A percentile compares a stretch with the other conserved stretches of the same genome.
These are phyloP conservation scores for Oryza meridionalis DNA, from an alignment of 176 grass and related monocot genomes.

Conservation along the genomic window DNA sequence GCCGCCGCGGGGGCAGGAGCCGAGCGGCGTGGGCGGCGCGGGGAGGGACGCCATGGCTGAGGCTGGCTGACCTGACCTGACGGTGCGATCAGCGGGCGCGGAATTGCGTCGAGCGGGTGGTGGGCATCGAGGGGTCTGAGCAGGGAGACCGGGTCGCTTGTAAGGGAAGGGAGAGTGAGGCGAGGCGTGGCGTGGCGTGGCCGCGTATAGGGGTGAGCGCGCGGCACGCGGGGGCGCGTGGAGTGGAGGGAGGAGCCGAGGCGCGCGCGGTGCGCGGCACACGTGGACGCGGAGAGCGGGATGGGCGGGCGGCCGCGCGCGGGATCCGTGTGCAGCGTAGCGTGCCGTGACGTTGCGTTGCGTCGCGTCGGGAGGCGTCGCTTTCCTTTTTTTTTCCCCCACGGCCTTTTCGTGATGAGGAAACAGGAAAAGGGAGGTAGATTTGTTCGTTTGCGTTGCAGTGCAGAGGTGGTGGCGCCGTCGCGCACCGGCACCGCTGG, in stretches of 20 bases:
- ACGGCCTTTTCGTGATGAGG: background rate
- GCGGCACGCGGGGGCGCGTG: background rate
- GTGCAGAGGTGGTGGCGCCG: background rate
- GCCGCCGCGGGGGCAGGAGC: background rate
- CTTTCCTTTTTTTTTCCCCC: too few species aligned
- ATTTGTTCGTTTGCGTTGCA: background rate
- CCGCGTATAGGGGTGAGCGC: background rate
- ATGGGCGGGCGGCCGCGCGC: background rate
- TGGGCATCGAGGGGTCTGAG: slow-evolving; percentile 1
- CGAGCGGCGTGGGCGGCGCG: slow-evolving; percentile 26
- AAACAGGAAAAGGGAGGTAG: background rate
- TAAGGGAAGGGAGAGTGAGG: background rate
- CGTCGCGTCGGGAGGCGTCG: background rate
- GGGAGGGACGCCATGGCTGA: slow-evolving; percentile 43
- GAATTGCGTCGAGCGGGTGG: slow-evolving; percentile 41
- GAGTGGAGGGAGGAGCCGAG: background rate
- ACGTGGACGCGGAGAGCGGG: slow-evolving; percentile 13
- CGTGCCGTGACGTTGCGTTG: background rate
- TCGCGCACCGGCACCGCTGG: background rate
- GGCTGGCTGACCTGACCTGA: background rate
- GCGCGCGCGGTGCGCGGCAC: slow-evolving; percentile 10
- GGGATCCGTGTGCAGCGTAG: background rate
- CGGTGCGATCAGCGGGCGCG: slow-evolving; percentile 33
- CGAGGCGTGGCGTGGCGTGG: background rate
- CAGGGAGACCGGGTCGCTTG: background rate